phyloP scores from a whole-genome alignment of 768 basidiomycete genomes.

The Harrya chromipes region DNA sequence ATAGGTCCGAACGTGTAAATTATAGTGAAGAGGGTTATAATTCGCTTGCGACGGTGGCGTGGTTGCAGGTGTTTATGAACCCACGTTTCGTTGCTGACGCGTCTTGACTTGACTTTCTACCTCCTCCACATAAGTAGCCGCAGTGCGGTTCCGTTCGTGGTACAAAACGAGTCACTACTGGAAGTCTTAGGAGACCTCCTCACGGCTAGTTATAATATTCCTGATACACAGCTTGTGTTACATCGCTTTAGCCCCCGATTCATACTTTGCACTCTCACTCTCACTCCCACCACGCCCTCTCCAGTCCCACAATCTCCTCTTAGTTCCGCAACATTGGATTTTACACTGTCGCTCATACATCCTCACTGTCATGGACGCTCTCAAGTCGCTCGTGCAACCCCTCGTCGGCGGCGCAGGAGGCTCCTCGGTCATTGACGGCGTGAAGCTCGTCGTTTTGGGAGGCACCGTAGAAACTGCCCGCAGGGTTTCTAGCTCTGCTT shows the following conservation, averaged over 20 bases:
- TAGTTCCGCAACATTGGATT: slow-evolving; percentile 39
- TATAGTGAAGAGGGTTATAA: not conserved
- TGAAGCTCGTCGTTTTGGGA: slow-evolving; percentile 87
- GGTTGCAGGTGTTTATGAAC: slow-evolving; percentile 24
- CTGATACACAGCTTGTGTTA: slow-evolving; percentile 25
- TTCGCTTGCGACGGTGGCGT: slow-evolving; percentile 32
- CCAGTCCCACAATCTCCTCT: slow-evolving; percentile 12
- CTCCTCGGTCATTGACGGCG: slow-evolving; percentile 80
- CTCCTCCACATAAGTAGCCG: slow-evolving; percentile 8
- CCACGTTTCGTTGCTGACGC: slow-evolving; percentile 33
- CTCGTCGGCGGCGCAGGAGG: slow-evolving; percentile 72
- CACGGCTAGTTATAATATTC: not conserved
- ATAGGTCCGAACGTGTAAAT: slow-evolving; percentile 2
- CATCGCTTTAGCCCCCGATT: slow-evolving; percentile 8
- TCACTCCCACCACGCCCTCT: slow-evolving; percentile 24
- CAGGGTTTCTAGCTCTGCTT: slow-evolving; percentile 77
- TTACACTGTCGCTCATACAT: slow-evolving; percentile 23
- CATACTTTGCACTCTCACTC: slow-evolving; percentile 15
- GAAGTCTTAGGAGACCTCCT: not conserved
- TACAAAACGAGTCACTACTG: not conserved
- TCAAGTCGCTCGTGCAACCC: slow-evolving; percentile 79
- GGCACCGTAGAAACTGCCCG: slow-evolving; percentile 86
- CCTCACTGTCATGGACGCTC: slow-evolving; percentile 59
- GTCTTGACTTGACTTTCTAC: slow-evolving; percentile 34
- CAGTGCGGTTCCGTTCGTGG: slow-evolving; percentile 5